These are phyloP conservation scores for Senecio squalidus DNA, from an alignment of 140 eudicot genomes.

Conservation along the genomic window DNA sequence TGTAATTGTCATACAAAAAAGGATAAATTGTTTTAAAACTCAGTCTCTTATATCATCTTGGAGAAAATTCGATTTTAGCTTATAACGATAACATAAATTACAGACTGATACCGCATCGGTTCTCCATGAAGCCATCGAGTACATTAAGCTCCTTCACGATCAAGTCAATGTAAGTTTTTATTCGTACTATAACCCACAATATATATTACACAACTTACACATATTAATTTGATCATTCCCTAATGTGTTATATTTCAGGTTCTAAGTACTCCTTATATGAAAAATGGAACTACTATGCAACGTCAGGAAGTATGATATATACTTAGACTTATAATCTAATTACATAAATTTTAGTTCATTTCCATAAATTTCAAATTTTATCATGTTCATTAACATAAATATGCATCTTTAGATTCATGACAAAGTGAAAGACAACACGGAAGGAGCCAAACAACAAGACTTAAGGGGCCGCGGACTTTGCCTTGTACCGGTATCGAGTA, in stretches of 20 bases:
- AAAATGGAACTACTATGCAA: conserved; percentile 62
- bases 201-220: too few relatives aligned
- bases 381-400: background rate
- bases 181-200: background rate
- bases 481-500: conserved; percentile 88
- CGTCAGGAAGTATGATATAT: conserved; percentile 56
- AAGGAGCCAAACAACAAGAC: conserved; percentile 43
- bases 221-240: conserved; percentile 1
- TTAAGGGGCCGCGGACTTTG: conserved; percentile 79
- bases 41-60: background rate
- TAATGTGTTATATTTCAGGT: conserved; percentile 38
- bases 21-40: background rate
- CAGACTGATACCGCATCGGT: conserved; percentile 99
- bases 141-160: conserved; percentile 86
- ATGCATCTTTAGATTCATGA: conserved; percentile 27
- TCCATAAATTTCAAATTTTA: background rate
- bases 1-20: too few relatives aligned
- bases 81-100: background rate
- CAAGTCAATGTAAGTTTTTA: conserved; percentile 68
- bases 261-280: conserved; percentile 65
- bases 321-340: background rate
- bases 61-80: conserved; percentile 1
- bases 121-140: conserved; percentile 94
- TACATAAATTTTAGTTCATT: background rate
- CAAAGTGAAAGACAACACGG: conserved; percentile 23